Conservation (phyloP, 1,139 yeast species). For the Sugiyamaella castrensis region DNA sequence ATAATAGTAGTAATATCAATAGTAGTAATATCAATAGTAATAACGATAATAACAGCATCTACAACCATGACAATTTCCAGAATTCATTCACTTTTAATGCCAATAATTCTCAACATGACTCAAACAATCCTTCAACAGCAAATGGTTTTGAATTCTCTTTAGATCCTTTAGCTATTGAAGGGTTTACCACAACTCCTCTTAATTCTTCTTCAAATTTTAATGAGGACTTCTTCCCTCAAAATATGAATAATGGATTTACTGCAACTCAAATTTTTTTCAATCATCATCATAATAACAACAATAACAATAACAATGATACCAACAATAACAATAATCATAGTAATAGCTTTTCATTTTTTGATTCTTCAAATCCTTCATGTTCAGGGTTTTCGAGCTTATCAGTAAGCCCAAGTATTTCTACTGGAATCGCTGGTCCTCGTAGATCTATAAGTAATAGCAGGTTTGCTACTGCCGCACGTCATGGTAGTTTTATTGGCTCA, state of each 20-base stretch:
- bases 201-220: conserved; percentile 17
- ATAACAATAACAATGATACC: conserved; percentile 2
- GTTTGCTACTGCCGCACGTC: not conserved
- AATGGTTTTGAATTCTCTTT: conserved; percentile 32
- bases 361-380: conserved; percentile 4
- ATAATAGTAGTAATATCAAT: not conserved
- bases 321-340: not conserved
- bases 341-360: conserved; percentile 13
- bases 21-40: not conserved
- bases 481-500: conserved; percentile 2
- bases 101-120: not conserved
- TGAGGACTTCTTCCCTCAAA: conserved; percentile 18
- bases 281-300: conserved; percentile 2
- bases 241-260: conserved; percentile 5
- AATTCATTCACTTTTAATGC: conserved; percentile 8
- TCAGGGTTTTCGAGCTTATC: conserved; percentile 18
- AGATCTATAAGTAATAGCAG: conserved; percentile 1
- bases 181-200: conserved; percentile 20
- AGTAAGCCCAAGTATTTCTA: conserved; percentile 19
- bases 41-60: not conserved
- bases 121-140: conserved; percentile 2
- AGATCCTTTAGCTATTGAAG: conserved; percentile 26
- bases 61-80: not conserved
- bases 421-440: conserved; percentile 29
- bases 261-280: conserved; percentile 10